Conservation (phyloP, 805 yeast genomes). For the Zygosaccharomyces bailii region DNA sequence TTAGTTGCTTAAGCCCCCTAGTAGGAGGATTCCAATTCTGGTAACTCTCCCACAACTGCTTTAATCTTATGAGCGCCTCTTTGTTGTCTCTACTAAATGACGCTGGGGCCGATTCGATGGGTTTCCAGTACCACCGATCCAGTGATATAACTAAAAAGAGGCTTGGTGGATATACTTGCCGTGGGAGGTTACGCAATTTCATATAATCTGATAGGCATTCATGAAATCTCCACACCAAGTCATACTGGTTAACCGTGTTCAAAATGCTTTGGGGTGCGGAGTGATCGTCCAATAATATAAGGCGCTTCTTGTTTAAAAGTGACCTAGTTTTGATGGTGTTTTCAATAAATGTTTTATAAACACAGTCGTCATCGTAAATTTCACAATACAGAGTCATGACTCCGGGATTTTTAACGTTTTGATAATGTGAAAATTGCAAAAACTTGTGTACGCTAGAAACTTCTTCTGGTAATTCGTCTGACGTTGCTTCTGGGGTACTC, state of each 20-base stretch:
- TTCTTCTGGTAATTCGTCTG: constrained; percentile 20
- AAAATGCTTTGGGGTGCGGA: constrained; percentile 29
- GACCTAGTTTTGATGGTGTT: constrained; percentile 28
- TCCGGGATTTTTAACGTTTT: constrained; percentile 24
- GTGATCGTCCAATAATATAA: constrained; percentile 19
- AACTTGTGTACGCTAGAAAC: constrained; percentile 24
- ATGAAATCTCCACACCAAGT: constrained; percentile 43
- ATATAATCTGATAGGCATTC: constrained; percentile 38
- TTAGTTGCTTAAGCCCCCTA: constrained; percentile 31
- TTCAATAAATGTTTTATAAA: constrained; percentile 29
- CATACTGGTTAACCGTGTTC: constrained; percentile 37
- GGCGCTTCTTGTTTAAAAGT: constrained; percentile 22
- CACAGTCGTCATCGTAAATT: constrained; percentile 30
- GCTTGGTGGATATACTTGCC: constrained; percentile 15
- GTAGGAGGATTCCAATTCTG: constrained; percentile 36
- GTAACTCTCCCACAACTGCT: constrained; percentile 30
- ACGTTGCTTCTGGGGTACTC: constrained; percentile 3
- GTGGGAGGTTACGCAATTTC: constrained; percentile 34
- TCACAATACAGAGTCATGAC: constrained; percentile 21
- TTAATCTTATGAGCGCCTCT: constrained; percentile 26
- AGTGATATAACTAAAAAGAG: constrained; percentile 20
- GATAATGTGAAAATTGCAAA: constrained; percentile 26
- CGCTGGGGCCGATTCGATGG: constrained; percentile 9
- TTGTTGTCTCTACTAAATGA: constrained; percentile 19
- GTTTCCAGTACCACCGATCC: constrained; percentile 17